Conservation (phyloP, 2,329 filamentous ascomycete genomes). For the Sarocladium kiliense region DNA sequence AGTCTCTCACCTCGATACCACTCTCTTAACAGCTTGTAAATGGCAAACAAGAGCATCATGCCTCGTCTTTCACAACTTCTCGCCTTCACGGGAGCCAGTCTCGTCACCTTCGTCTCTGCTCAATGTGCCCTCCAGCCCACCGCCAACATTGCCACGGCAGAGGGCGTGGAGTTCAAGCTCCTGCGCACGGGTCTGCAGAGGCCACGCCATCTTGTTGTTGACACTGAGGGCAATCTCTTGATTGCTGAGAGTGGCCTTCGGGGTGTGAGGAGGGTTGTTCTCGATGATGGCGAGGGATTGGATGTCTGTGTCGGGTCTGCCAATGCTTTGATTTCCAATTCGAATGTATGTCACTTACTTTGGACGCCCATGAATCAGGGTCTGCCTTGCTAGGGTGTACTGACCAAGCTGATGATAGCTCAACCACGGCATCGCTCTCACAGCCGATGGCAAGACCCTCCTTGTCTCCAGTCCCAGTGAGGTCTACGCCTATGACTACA, state of each 20-base stretch:
- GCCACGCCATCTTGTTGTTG: slow-evolving; percentile 29
- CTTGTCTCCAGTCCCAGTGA: slow-evolving; percentile 46
- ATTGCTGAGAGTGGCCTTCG: slow-evolving; percentile 23
- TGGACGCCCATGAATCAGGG: too few relatives aligned
- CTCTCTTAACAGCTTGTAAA: too few relatives aligned
- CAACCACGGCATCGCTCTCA: slow-evolving; percentile 45
- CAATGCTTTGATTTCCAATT: not conserved
- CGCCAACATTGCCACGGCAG: slow-evolving; percentile 15
- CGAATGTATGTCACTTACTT: not conserved
- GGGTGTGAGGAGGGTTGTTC: slow-evolving; percentile 27
- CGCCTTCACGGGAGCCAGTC: not conserved
- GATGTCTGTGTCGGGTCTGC: slow-evolving; percentile 22
- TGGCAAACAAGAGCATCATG: not conserved
- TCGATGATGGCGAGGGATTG: slow-evolving; percentile 23
- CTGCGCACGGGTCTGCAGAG: slow-evolving; percentile 18
- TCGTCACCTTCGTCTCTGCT: slow-evolving; percentile 3
- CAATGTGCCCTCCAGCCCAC: slow-evolving; percentile 12
- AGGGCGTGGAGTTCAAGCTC: slow-evolving; percentile 21
- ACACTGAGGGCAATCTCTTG: slow-evolving; percentile 31
- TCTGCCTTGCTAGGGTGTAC: not conserved
- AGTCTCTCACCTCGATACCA: too few relatives aligned
- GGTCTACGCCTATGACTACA: slow-evolving; percentile 57
- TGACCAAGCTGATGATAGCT: slow-evolving; percentile 24
- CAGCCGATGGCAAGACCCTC: slow-evolving; percentile 38
- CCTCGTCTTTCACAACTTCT: not conserved